These are phyloP conservation scores for Gaeumannomyces tritici DNA, from an alignment of 2,329 filamentous ascomycete species.

Conservation along the genomic window DNA sequence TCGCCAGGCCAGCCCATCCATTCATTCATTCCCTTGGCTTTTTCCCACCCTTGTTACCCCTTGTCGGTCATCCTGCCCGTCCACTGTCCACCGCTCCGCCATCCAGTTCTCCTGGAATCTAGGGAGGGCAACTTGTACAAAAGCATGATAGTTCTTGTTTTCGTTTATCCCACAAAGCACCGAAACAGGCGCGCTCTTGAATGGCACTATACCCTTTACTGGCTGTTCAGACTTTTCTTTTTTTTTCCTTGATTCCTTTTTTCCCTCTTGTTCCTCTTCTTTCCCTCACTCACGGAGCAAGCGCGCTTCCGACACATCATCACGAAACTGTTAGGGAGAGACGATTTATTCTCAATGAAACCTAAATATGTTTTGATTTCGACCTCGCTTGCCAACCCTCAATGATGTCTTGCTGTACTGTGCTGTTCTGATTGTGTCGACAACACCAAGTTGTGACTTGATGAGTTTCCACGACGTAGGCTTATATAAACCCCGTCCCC, in stretches of 20 bases:
- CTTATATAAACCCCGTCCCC: too few relatives aligned
- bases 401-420: too few relatives aligned
- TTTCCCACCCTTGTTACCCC: not conserved
- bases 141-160: not conserved
- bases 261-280: not conserved
- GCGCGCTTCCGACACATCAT: not conserved
- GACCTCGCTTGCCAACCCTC: too few relatives aligned
- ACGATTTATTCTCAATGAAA: not conserved
- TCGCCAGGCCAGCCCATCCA: not conserved
- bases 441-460: too few relatives aligned
- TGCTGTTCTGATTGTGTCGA: too few relatives aligned
- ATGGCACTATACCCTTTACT: not conserved
- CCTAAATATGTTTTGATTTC: too few relatives aligned
- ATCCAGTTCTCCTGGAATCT: not conserved
- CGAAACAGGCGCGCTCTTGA: not conserved
- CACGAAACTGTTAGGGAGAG: not conserved
- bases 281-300: not conserved
- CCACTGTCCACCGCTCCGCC: not conserved
- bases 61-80: not conserved
- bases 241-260: not conserved
- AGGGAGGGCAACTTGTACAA: not conserved
- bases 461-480: too few relatives aligned
- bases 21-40: not conserved
- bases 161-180: not conserved
- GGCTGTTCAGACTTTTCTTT: not conserved